Evolutionary conservation across 768 basidiomycete genomes (phyloP).

Genomic region (Galerina marginata): DNA sequence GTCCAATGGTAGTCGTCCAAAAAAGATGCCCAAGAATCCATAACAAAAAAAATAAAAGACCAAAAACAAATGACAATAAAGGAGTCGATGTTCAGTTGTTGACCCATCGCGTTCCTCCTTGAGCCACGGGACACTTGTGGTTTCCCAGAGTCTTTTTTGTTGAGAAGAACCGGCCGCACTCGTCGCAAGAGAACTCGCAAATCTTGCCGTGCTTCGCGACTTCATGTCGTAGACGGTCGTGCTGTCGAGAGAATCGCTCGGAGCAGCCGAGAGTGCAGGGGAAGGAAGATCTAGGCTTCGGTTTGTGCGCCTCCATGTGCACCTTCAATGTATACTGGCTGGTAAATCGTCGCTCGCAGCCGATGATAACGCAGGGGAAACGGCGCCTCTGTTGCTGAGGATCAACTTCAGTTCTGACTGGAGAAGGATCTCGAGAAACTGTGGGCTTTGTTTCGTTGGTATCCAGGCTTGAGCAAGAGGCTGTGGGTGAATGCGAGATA

Average conservation of each 20-base stretch:
- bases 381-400: slow-evolving; percentile 42
- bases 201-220: slow-evolving; percentile 62
- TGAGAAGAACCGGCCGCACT: slow-evolving; percentile 60
- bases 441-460: slow-evolving; percentile 23
- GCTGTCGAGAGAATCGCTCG: slow-evolving; percentile 60
- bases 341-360: slow-evolving; percentile 55
- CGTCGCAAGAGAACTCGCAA: slow-evolving; percentile 57
- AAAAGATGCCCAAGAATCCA: slow-evolving; percentile 6
- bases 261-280: slow-evolving; percentile 60
- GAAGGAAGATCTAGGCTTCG: slow-evolving; percentile 52
- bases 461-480: slow-evolving; percentile 33
- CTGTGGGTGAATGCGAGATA: slow-evolving; percentile 29
- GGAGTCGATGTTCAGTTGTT: slow-evolving; percentile 29
- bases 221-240: slow-evolving; percentile 62
- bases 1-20: slow-evolving; percentile 7
- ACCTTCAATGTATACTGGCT: slow-evolving; percentile 60
- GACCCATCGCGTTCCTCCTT: slow-evolving; percentile 55
- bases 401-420: slow-evolving; percentile 34
- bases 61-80: slow-evolving; percentile 9
- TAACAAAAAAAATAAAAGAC: slow-evolving; percentile 11
- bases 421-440: slow-evolving; percentile 15
- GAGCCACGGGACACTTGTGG: slow-evolving; percentile 60
- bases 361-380: slow-evolving; percentile 52
- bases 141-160: slow-evolving; percentile 56
- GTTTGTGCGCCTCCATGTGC: slow-evolving; percentile 60